A percentile compares a stretch with the other conserved stretches of the same genome.
phyloP scores from a whole-genome alignment of 805 yeast species.

The Teunomyces barrocoloradensis region DNA sequence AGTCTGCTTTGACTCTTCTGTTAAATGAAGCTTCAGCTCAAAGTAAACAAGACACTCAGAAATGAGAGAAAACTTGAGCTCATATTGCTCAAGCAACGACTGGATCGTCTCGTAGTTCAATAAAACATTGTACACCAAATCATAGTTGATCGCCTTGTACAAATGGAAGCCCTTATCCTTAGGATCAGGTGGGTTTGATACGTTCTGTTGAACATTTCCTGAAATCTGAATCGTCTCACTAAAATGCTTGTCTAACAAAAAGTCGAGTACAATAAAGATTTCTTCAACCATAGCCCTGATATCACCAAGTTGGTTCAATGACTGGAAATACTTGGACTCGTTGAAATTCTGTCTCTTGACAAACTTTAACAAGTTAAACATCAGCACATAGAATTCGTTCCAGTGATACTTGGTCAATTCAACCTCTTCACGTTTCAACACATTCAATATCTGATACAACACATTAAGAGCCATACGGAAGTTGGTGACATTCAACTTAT shows the following conservation, averaged over 20 bases:
- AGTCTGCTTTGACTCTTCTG: conserved; percentile 11
- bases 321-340: conserved; percentile 14
- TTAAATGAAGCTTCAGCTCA: conserved; percentile 16
- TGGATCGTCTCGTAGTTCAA: conserved; percentile 22
- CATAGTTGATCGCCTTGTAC: conserved; percentile 25
- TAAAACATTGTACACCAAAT: conserved; percentile 28
- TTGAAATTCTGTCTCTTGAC: conserved; percentile 18
- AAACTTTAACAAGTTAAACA: conserved; percentile 31
- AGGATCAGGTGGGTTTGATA: neutral
- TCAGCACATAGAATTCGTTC: conserved; percentile 31
- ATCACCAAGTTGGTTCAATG: conserved; percentile 8
- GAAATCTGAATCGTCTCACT: conserved; percentile 15
- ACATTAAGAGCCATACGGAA: conserved; percentile 25
- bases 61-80: conserved; percentile 12
- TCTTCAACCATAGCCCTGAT: conserved; percentile 24
- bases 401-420: conserved; percentile 29
- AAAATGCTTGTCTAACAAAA: conserved; percentile 16
- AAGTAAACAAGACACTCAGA: conserved; percentile 16
- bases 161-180: conserved; percentile 20
- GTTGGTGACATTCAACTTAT: conserved; percentile 30
- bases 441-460: conserved; percentile 21
- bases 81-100: conserved; percentile 14
- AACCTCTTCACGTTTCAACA: conserved; percentile 14
- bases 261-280: conserved; percentile 18
- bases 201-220: conserved; percentile 8